These are phyloP conservation scores for Saccharomycopsis olivae DNA, from an alignment of 805 yeast species.

Conservation along the genomic window DNA sequence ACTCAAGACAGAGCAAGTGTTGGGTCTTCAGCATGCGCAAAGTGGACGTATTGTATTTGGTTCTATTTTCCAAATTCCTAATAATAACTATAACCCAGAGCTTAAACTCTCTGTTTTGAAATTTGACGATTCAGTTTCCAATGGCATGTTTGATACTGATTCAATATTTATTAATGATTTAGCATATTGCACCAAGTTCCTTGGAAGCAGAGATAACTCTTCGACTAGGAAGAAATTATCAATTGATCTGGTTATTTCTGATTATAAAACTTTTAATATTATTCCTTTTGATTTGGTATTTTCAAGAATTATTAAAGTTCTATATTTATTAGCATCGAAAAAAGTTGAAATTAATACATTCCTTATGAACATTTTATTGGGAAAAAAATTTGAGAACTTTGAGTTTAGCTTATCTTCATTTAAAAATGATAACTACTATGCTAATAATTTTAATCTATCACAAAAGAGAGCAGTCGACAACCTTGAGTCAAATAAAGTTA, in stretches of 20 bases:
- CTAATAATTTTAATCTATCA: slow-evolving; percentile 11
- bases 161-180: slow-evolving; percentile 1
- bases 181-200: neutral
- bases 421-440: slow-evolving; percentile 7
- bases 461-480: slow-evolving; percentile 18
- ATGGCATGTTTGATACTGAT: neutral
- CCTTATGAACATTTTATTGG: slow-evolving; percentile 15
- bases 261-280: slow-evolving; percentile 8
- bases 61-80: slow-evolving; percentile 13
- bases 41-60: slow-evolving; percentile 7
- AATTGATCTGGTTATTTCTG: slow-evolving; percentile 2
- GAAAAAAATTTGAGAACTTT: slow-evolving; percentile 19
- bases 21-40: slow-evolving; percentile 12
- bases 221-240: neutral
- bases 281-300: slow-evolving; percentile 16
- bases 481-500: slow-evolving; percentile 15
- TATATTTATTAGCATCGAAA: slow-evolving; percentile 6
- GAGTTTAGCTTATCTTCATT: slow-evolving; percentile 16
- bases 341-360: slow-evolving; percentile 10
- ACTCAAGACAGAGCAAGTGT: slow-evolving; percentile 11
- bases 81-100: slow-evolving; percentile 17
- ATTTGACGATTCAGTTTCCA: neutral
- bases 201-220: neutral
- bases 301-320: slow-evolving; percentile 11
- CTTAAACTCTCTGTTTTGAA: slow-evolving; percentile 12